Evolutionary conservation across 2,329 filamentous ascomycete species (phyloP), one percentile per base, ranked within the genome.

Genomic region (Apiospora arundinis): DNA sequence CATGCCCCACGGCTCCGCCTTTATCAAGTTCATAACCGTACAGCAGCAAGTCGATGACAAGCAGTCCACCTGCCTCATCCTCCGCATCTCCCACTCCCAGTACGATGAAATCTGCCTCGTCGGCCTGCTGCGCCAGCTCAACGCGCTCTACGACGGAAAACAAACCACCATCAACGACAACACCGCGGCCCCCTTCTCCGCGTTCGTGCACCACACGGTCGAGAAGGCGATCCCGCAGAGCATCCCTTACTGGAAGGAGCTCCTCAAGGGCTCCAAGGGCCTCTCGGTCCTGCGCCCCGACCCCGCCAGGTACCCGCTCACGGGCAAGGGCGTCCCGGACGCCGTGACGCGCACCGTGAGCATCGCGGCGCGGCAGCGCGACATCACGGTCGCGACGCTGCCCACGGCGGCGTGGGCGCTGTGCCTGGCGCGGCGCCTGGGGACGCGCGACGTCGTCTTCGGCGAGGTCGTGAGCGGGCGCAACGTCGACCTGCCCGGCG

Each of bases 71-170:
- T 84, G 81, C 67, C 86, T 92, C 18, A 81, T 88, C 72, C 85
- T 92, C 77, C 87, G 91, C 70, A 86, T 93, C 70, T 92, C 90
- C 0, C 91, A 93, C 78, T 89, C 91, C 0, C 91, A 92, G 74
- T 92, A 92, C 76, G 91, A 93, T 74, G 91, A 91, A 73, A 90
- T 92, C 28, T 92, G 88, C 74, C 84, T 92, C 11, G 88, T 90
- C 0, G 82, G 85, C n/a, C 85, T 92, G 25, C 85, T 92, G 71
- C 84, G 84, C 23, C 89, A 92, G 76, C 86, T 92, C 52, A 88
- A 87, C 3, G 83, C 85, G 0, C 82, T 91, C 7, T 90, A 83
- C 72, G 77, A 82, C 40, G 78, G 75, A 48, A n/a, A n/a, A n/a
- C n/a, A n/a, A n/a, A n/a, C n/a, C n/a, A n/a, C n/a, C n/a, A n/a